A percentile compares a stretch with the other conserved stretches of the same genome.
phyloP scores from a whole-genome alignment of 1,284 basidiomycete species.

The Peniophora sp. region DNA sequence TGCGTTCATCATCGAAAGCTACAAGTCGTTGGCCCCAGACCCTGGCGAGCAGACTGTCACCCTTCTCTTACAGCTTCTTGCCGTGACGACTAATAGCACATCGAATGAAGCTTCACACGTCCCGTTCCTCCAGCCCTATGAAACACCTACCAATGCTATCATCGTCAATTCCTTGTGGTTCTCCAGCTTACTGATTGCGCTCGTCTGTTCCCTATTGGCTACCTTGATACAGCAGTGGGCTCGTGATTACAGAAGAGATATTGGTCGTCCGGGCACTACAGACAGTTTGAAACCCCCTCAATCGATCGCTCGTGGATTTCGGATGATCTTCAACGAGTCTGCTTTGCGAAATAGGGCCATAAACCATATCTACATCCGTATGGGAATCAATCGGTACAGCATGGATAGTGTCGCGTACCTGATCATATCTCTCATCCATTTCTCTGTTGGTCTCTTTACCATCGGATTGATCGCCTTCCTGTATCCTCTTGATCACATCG shows the following conservation, averaged over 20 bases:
- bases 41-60: slow-evolving; percentile 21
- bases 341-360: too few relatives aligned
- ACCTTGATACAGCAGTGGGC: slow-evolving; percentile 20
- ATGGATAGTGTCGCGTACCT: slow-evolving; percentile 29
- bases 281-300: too few relatives aligned
- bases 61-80: slow-evolving; percentile 26
- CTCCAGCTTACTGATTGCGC: slow-evolving; percentile 17
- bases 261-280: slow-evolving; percentile 22
- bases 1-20: slow-evolving; percentile 36
- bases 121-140: slow-evolving; percentile 8
- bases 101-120: background rate
- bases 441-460: slow-evolving; percentile 32
- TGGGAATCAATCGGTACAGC: slow-evolving; percentile 26
- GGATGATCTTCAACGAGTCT: slow-evolving; percentile 26
- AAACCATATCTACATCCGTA: too few relatives aligned
- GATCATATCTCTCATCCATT: slow-evolving; percentile 31
- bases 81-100: slow-evolving; percentile 1
- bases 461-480: slow-evolving; percentile 32
- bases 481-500: slow-evolving; percentile 21
- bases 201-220: slow-evolving; percentile 17
- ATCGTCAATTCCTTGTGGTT: slow-evolving; percentile 32
- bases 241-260: slow-evolving; percentile 18
- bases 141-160: slow-evolving; percentile 16
- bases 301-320: slow-evolving; percentile 29
- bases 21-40: slow-evolving; percentile 27